Evolutionary conservation across 1,284 basidiomycete genomes (phyloP).

Genomic region (Trichosporon sp.): DNA sequence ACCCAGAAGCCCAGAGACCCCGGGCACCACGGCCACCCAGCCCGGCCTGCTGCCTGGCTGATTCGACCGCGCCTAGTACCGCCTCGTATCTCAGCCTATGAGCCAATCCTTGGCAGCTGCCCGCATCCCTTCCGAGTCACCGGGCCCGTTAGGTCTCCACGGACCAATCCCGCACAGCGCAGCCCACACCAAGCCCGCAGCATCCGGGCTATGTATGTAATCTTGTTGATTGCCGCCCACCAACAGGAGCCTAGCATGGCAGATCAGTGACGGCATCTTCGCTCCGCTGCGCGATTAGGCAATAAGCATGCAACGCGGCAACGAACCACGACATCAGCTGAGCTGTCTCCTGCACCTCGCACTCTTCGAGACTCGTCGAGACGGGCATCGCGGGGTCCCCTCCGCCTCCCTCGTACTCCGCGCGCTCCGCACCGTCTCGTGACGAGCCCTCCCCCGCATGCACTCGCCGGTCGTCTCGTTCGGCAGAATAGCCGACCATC

Average conservation of each 20-base stretch:
- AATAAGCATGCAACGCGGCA: neutral
- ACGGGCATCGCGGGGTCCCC: neutral
- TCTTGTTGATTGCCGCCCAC: neutral
- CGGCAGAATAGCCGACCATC: neutral
- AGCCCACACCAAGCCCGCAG: neutral
- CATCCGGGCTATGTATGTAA: neutral
- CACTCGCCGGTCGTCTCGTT: neutral
- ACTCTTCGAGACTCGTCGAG: neutral
- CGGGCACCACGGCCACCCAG: too few relatives aligned
- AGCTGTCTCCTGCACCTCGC: neutral
- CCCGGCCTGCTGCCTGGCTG: neutral
- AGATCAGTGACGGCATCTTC: neutral
- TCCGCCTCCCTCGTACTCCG: neutral
- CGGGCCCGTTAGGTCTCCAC: neutral
- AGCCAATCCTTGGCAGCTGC: neutral
- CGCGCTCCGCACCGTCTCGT: neutral
- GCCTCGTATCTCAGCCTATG: neutral
- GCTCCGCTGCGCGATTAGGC: neutral
- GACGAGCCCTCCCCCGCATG: neutral
- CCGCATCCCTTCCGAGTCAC: too few relatives aligned
- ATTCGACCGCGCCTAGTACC: neutral
- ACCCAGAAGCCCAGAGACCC: neutral
- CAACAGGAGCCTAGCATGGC: neutral
- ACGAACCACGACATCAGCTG: neutral
- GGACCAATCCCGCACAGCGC: neutral